phyloP scores from a whole-genome alignment of 495 filamentous ascomycete species.

The Eremomyces bilateralis region DNA sequence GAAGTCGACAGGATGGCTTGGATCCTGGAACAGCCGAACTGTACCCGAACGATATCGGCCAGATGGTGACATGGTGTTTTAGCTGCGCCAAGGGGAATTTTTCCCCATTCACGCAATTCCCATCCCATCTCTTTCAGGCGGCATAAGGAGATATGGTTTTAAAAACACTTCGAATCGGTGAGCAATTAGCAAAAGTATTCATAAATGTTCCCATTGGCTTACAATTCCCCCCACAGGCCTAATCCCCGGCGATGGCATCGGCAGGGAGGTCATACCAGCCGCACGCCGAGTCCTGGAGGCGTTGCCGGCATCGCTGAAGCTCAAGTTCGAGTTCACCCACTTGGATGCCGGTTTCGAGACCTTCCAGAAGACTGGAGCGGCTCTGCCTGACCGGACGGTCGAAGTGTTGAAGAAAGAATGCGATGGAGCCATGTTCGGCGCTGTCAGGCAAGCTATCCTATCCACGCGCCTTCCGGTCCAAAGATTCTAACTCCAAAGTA shows the following conservation, averaged over 20 bases:
- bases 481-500: conserved; percentile 5
- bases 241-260: conserved; percentile 96
- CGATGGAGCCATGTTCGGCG: conserved; percentile 90
- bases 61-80: too few relatives aligned
- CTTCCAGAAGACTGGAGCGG: conserved; percentile 70
- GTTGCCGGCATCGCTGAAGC: conserved; percentile 54
- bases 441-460: conserved; percentile 38
- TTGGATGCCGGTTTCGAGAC: conserved; percentile 83
- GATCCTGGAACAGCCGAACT: too few relatives aligned
- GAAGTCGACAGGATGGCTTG: too few relatives aligned
- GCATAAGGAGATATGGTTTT: too few relatives aligned
- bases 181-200: too few relatives aligned
- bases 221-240: too few relatives aligned
- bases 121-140: too few relatives aligned
- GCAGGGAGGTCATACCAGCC: conserved; percentile 93
- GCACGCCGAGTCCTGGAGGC: conserved; percentile 79
- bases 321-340: conserved; percentile 85
- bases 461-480: not conserved
- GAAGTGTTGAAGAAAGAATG: conserved; percentile 69
- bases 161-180: too few relatives aligned
- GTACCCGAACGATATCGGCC: too few relatives aligned
- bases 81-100: too few relatives aligned
- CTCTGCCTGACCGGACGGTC: conserved; percentile 78
- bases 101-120: too few relatives aligned
- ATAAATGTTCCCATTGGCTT: too few relatives aligned